Conservation (phyloP, 2,329 filamentous ascomycete genomes). For the Alternaria burnsii region DNA sequence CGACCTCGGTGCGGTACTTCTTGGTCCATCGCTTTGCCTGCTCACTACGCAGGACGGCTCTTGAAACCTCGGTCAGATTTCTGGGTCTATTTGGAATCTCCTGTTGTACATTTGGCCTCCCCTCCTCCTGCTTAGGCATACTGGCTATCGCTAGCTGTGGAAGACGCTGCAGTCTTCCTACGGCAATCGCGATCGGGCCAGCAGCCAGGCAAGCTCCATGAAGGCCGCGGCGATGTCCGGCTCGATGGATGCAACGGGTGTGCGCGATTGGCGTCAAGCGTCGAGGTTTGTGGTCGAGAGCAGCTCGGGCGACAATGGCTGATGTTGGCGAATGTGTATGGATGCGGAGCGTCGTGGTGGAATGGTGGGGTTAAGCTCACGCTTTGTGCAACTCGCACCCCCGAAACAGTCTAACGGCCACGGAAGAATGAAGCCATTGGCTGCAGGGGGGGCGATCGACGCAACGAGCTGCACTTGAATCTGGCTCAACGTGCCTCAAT, state of each 20-base stretch:
- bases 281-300: slow-evolving; percentile 13
- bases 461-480: slow-evolving; percentile 22
- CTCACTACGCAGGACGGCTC: slow-evolving; percentile 49
- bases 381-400: slow-evolving; percentile 33
- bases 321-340: slow-evolving; percentile 25
- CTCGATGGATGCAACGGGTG: slow-evolving; percentile 22
- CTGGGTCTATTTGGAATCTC: slow-evolving; percentile 42
- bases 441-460: slow-evolving; percentile 28
- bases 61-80: slow-evolving; percentile 51
- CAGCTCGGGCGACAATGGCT: slow-evolving; percentile 40
- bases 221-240: slow-evolving; percentile 50
- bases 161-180: slow-evolving; percentile 64
- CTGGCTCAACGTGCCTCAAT: slow-evolving; percentile 21
- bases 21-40: slow-evolving; percentile 69
- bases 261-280: slow-evolving; percentile 20
- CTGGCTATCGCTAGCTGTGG: slow-evolving; percentile 59
- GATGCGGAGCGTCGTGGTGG: slow-evolving; percentile 40
- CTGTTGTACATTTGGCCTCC: slow-evolving; percentile 29
- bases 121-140: slow-evolving; percentile 51
- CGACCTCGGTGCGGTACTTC: slow-evolving; percentile 80
- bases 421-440: slow-evolving; percentile 33
- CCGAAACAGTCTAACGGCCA: slow-evolving; percentile 31
- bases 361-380: slow-evolving; percentile 48
- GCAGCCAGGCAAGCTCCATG: slow-evolving; percentile 64
- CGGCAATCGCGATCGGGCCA: slow-evolving; percentile 67